Conservation (phyloP, 208 protist species). For the Leishmania turanica region DNA sequence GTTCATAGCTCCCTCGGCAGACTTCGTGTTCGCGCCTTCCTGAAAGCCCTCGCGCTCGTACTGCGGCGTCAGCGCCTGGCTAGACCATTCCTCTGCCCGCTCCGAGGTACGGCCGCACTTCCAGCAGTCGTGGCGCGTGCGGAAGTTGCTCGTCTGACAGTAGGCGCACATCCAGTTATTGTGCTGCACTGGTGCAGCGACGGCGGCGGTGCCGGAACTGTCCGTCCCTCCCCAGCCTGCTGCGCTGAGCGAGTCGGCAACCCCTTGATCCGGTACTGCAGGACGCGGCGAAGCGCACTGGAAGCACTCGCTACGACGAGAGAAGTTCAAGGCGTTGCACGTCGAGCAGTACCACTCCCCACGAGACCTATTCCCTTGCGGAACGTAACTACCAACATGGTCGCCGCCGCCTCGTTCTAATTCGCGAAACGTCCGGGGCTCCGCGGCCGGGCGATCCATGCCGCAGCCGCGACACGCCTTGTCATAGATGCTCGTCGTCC, state of each 20-base stretch:
- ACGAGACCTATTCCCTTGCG: constrained; percentile 11
- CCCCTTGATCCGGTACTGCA: not conserved
- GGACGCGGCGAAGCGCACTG: constrained; percentile 51
- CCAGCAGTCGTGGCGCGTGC: constrained; percentile 81
- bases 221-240: constrained; percentile 7
- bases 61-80: constrained; percentile 32
- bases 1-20: constrained; percentile 47
- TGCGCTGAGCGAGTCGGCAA: not conserved
- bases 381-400: not conserved
- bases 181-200: constrained; percentile 26
- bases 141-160: constrained; percentile 87
- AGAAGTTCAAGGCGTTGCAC: constrained; percentile 80
- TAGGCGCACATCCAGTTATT: constrained; percentile 86
- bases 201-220: not conserved
- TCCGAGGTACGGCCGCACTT: constrained; percentile 65
- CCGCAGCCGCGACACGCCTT: constrained; percentile 61
- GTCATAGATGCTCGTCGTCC: constrained; percentile 83
- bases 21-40: constrained; percentile 26
- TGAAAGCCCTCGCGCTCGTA: constrained; percentile 86
- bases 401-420: constrained; percentile 10
- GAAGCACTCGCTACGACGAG: constrained; percentile 69
- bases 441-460: constrained; percentile 36
- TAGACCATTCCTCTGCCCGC: constrained; percentile 24
- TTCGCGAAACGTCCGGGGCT: constrained; percentile 51
- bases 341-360: constrained; percentile 76